These are phyloP conservation scores for Lactifluus subvellereus DNA, from an alignment of 768 basidiomycete species.

Conservation along the genomic window DNA sequence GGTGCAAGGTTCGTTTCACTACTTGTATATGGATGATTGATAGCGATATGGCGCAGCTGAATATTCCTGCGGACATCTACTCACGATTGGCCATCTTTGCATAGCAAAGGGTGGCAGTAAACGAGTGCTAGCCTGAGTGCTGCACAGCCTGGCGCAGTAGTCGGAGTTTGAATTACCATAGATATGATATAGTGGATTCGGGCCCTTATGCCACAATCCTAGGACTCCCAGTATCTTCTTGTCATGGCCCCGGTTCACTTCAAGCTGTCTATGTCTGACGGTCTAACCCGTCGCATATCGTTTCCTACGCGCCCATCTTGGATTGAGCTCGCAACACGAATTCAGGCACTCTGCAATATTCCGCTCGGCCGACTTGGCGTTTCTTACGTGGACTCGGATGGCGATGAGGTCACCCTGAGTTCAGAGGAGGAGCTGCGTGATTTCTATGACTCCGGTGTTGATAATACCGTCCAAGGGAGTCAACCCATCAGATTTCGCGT, in stretches of 20 bases:
- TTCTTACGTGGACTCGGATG: slow-evolving; percentile 66
- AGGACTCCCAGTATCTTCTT: not conserved
- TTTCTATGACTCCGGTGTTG: slow-evolving; percentile 42
- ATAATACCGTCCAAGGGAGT: slow-evolving; percentile 11
- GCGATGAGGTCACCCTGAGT: slow-evolving; percentile 72
- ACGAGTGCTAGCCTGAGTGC: not conserved
- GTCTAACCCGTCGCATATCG: slow-evolving; percentile 52
- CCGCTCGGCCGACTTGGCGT: slow-evolving; percentile 55
- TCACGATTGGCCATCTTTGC: slow-evolving; percentile 65
- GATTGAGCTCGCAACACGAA: slow-evolving; percentile 49
- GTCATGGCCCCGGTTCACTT: slow-evolving; percentile 49
- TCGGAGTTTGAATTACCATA: slow-evolving; percentile 17
- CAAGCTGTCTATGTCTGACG: slow-evolving; percentile 51
- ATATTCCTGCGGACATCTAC: slow-evolving; percentile 66
- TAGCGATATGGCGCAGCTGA: slow-evolving; percentile 41
- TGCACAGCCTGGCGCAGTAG: slow-evolving; percentile 13
- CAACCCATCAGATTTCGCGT: slow-evolving; percentile 55
- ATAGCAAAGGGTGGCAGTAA: not conserved
- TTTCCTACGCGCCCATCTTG: slow-evolving; percentile 53
- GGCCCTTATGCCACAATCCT: not conserved
- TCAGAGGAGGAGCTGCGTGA: slow-evolving; percentile 75
- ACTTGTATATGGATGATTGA: slow-evolving; percentile 6
- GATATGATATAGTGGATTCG: not conserved
- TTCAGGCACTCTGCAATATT: slow-evolving; percentile 51
- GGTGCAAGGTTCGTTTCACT: slow-evolving; percentile 36